Percentiles rank a stretch among this genome's conserved stretches.
Conservation (phyloP, 192 early-diverging fungal species). For the Podochytrium sp. region DNA sequence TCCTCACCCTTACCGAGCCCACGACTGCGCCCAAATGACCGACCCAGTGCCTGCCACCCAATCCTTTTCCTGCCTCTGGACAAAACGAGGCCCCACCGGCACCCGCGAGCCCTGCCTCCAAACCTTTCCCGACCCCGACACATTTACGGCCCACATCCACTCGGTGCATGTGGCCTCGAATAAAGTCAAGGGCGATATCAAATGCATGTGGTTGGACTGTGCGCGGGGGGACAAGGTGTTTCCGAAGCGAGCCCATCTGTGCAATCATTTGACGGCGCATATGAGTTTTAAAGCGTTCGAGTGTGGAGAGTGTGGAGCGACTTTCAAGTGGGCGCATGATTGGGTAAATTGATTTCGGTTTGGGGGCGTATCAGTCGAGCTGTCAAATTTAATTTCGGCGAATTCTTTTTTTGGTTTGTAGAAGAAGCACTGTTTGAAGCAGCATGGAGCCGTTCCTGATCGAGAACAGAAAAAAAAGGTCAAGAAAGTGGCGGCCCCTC, state of each 20-base stretch:
- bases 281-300: neutral
- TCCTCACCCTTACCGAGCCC: neutral
- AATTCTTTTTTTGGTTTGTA: too few species aligned
- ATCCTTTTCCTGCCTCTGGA: neutral
- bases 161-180: neutral
- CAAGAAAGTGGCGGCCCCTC: too few species aligned
- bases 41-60: neutral
- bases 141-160: neutral
- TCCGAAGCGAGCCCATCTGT: neutral
- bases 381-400: too few species aligned
- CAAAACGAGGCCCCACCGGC: too few species aligned
- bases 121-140: neutral
- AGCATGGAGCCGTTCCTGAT: too few species aligned
- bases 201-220: neutral
- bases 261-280: neutral
- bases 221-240: neutral
- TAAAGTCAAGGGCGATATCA: neutral
- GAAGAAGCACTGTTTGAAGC: too few species aligned
- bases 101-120: neutral
- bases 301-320: neutral
- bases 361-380: too few species aligned
- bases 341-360: too few species aligned
- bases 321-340: neutral
- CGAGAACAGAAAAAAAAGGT: too few species aligned
- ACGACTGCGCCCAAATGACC: neutral